Evolutionary conservation across 140 eudicot species (phyloP), one percentile per base, ranked within the genome.

Genomic region (Erigeron philadelphicus): DNA sequence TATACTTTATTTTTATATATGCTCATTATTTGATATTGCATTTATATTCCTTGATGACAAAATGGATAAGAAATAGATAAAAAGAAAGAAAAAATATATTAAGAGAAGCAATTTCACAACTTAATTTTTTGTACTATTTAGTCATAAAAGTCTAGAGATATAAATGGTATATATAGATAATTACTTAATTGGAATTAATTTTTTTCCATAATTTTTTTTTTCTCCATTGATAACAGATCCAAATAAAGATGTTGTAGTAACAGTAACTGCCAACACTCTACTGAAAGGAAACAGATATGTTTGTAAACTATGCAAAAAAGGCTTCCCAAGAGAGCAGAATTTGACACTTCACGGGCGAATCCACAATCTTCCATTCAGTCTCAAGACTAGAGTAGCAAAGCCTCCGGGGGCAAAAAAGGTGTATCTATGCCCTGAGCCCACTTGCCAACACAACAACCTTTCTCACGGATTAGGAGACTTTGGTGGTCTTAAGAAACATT

Each of bases 401-500:
- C 87, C 71, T 56, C 46, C 10, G 9, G 66, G 72, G 12, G 54
- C 64, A 23, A 68, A 71, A 68, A 77, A 79, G 72, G 84, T 85
- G 49, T 85, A 71, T 57, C 42, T 85, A 3, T 85, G 91, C 64
- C 91, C 91, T 9, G 86, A 82, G 68, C 82, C 84, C 5, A 80
- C 72, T 2, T 85, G 88, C 52, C 31, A 49, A 61, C 84, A 80
- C 73, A 82, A 85, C 58, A 69, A 80, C 13, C 84, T 71, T n/a
- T 68, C 76, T 42, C 84, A 72, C 11, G 85, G 88, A 1, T 42
- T 85, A 9, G 86, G 91, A 12, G 91, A 85, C 63, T 85, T 85
- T 1, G 91, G 83, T 9, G 91, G 91, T 57, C 85, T 85, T 10
- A 85, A 77, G 41, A 85, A 85, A 71, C 90, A 85, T 44, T 82